Base-by-base conservation (phyloP, 1,284 basidiomycete species). In the Ustilago trichophora region DNA sequence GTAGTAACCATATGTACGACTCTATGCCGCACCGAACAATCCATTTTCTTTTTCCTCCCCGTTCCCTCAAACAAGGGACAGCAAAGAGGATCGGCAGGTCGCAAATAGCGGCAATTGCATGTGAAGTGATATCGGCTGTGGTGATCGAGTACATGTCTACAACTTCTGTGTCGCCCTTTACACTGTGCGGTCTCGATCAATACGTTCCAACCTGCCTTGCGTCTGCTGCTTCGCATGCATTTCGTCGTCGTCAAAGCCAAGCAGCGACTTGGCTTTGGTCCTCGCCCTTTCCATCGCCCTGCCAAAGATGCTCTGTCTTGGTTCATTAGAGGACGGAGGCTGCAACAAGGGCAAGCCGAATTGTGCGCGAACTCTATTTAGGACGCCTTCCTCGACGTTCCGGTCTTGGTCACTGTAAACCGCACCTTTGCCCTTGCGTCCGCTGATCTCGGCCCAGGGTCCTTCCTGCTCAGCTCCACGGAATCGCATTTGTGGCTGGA, bases 351-450 rank as follows among this genome's bases (percentile, higher is more conserved):
- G 53, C 49, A 68, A 24, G 0, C 65, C 65, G 6, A 68, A 27
- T 10, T 49, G 40, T 3, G 50, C 41, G 19, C 60, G 60, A 2
- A 70, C 40, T 6, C 52, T 49, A 41, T 70, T 64, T 37, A 70
- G 19, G 7, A 64, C 52, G 18, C 67, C 67, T 24, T 64, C 56
- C 21, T 70, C 67, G 12, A 43, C 40, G 21, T 64, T 60, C 5
- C 67, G 52, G 38, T 70, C 67, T 19, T 53, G 52, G 12, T 70
- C 60, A 32, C 55, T 64, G 50, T 70, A 70, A 2, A 70, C 67
- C 1, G 62, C 57, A 18, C 60, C 60, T 41, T 60, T 60, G 16
- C 56, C 60, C 33, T 55, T 53, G 0, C 53, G 32, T 11, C 60
- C 60, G 31, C 60, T 60, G 11, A 70, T 25, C 24, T 70, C 62